A percentile compares a stretch with the other conserved stretches of the same genome.
phyloP scores from a whole-genome alignment of 495 filamentous ascomycete species.

The Daldinia decipiens region DNA sequence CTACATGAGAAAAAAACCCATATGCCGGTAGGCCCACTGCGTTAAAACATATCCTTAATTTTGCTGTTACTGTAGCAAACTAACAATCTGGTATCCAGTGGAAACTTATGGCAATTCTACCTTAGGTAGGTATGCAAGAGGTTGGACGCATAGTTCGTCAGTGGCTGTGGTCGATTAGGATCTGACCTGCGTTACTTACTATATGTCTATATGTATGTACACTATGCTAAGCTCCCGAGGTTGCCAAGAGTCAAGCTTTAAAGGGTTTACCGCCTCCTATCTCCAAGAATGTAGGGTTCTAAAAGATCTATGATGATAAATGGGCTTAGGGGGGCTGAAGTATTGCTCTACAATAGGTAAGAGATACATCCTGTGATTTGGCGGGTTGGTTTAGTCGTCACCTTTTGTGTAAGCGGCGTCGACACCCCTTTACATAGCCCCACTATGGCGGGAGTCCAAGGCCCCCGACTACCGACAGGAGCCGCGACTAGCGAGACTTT shows the following conservation, averaged over 20 bases:
- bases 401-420: slow-evolving; percentile 13
- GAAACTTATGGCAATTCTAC: not conserved
- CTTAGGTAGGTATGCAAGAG: too few relatives aligned
- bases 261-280: not conserved
- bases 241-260: not conserved
- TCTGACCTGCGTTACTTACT: not conserved
- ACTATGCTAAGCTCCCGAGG: not conserved
- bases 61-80: not conserved
- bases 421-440: slow-evolving; percentile 1
- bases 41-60: not conserved
- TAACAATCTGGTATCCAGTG: not conserved
- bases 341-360: not conserved
- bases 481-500: slow-evolving; percentile 5
- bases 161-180: slow-evolving; percentile 2
- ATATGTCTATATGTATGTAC: not conserved
- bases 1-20: not conserved
- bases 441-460: slow-evolving; percentile 24
- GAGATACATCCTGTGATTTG: not conserved
- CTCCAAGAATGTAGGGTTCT: not conserved
- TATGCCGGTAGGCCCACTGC: not conserved
- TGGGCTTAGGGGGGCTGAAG: not conserved
- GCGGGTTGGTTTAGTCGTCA: slow-evolving; percentile 4
- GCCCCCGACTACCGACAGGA: slow-evolving; percentile 33
- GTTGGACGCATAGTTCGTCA: not conserved
- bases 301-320: not conserved